Conservation (phyloP, 2,329 filamentous ascomycete genomes). For the Alternaria gaisen region DNA sequence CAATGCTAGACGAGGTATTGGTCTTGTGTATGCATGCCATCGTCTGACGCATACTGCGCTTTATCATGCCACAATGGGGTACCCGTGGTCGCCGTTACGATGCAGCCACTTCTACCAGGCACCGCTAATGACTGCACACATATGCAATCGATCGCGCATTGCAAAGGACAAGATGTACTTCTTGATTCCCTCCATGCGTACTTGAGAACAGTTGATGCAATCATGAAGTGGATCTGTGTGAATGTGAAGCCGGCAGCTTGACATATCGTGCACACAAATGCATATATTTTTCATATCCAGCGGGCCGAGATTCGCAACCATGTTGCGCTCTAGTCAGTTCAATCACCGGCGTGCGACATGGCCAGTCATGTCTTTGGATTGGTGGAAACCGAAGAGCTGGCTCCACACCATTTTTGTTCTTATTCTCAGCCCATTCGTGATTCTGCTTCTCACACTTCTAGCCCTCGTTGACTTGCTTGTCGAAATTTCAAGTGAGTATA, state of each 20-base stretch:
- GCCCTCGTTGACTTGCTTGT: background rate
- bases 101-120: background rate
- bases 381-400: too few relatives aligned
- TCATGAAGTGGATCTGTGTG: too few relatives aligned
- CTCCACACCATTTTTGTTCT: too few relatives aligned
- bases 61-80: background rate
- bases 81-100: background rate
- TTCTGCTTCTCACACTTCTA: background rate
- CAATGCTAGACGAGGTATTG: background rate
- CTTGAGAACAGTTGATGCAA: too few relatives aligned
- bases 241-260: too few relatives aligned
- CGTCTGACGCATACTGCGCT: background rate
- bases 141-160: background rate
- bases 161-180: too few relatives aligned
- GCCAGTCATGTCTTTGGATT: too few relatives aligned
- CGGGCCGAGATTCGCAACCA: too few relatives aligned
- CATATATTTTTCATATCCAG: too few relatives aligned
- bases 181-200: rapidly evolving
- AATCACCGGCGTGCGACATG: too few relatives aligned
- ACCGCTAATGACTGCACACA: background rate
- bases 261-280: too few relatives aligned
- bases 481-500: rapidly evolving
- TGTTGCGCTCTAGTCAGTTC: too few relatives aligned
- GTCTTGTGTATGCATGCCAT: background rate
- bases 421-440: background rate